Evolutionary conservation across 108 stramenopile species (phyloP).

Genomic region (Pseudonitzschia multistriata): DNA sequence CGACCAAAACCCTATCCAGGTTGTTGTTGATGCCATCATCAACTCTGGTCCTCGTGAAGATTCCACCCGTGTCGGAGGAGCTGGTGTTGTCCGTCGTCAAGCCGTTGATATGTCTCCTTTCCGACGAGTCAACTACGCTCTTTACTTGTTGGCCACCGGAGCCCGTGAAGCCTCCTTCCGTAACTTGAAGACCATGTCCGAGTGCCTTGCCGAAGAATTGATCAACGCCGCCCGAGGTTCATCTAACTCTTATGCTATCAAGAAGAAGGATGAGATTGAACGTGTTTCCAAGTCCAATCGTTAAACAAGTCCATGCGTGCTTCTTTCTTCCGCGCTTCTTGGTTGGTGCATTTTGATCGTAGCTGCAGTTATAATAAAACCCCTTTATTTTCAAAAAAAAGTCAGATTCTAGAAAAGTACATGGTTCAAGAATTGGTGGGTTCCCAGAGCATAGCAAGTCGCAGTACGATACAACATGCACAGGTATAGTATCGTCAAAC

Average conservation of each 20-base stretch:
- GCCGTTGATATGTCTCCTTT: conserved; percentile 99
- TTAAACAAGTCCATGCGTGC: conserved; percentile 55
- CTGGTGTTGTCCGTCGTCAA: conserved; percentile 99
- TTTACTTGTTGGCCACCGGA: conserved; percentile 97
- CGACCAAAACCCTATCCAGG: conserved; percentile 99
- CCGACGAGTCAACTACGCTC: conserved; percentile 99
- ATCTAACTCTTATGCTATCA: conserved; percentile 99
- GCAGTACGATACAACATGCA: too few relatives aligned
- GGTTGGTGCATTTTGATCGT: background rate
- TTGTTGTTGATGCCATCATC: conserved; percentile 99
- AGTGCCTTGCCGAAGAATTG: conserved; percentile 99
- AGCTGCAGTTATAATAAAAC: conserved; percentile 5
- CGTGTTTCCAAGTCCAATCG: conserved; percentile 99
- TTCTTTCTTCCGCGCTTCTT: background rate
- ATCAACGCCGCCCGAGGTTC: conserved; percentile 99
- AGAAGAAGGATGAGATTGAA: conserved; percentile 99
- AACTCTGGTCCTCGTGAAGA: conserved; percentile 99
- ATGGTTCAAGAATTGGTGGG: too few relatives aligned
- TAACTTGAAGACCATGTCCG: conserved; percentile 99
- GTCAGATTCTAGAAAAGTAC: too few relatives aligned
- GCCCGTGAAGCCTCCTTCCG: conserved; percentile 98
- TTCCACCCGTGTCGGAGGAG: conserved; percentile 99
- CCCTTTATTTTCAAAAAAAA: background rate
- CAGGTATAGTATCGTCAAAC: too few relatives aligned
- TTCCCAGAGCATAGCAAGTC: too few relatives aligned